A percentile compares a stretch with the other conserved stretches of the same genome.
phyloP scores from a whole-genome alignment of 2,329 filamentous ascomycete genomes.

The Zarea fungicola region DNA sequence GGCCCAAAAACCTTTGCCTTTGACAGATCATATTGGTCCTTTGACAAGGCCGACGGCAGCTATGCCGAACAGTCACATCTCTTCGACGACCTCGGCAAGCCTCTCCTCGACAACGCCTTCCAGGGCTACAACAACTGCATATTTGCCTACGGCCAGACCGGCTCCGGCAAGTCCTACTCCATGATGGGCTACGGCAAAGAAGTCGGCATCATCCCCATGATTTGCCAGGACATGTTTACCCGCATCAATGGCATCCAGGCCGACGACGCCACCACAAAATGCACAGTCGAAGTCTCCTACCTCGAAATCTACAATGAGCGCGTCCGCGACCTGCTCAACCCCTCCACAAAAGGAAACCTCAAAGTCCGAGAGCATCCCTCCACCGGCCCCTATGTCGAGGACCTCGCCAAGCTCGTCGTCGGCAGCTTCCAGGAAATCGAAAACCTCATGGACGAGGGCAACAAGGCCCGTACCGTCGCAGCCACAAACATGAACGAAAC shows the following conservation, averaged over 20 bases:
- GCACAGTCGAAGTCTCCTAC: constrained; percentile 96
- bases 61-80: constrained; percentile 89
- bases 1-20: constrained; percentile 87
- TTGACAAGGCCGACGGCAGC: constrained; percentile 71
- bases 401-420: constrained; percentile 91
- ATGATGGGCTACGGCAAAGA: constrained; percentile 99
- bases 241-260: constrained; percentile 66
- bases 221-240: constrained; percentile 96
- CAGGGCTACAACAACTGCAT: constrained; percentile 99
- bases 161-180: constrained; percentile 97
- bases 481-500: constrained; percentile 99
- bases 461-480: constrained; percentile 95
- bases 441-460: constrained; percentile 97
- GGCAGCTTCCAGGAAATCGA: constrained; percentile 94
- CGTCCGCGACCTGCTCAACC: constrained; percentile 91
- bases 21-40: constrained; percentile 98
- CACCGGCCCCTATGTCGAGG: constrained; percentile 95
- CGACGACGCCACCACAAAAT: constrained; percentile 76
- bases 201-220: constrained; percentile 89
- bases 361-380: constrained; percentile 97
- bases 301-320: constrained; percentile 99
- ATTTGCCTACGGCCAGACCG: constrained; percentile 97
- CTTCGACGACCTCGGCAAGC: constrained; percentile 81
- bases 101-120: constrained; percentile 95
- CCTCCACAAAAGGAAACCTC: constrained; percentile 89